Evolutionary conservation across 2,329 filamentous ascomycete genomes (phyloP).

Genomic region (Zymoseptoria brevis): DNA sequence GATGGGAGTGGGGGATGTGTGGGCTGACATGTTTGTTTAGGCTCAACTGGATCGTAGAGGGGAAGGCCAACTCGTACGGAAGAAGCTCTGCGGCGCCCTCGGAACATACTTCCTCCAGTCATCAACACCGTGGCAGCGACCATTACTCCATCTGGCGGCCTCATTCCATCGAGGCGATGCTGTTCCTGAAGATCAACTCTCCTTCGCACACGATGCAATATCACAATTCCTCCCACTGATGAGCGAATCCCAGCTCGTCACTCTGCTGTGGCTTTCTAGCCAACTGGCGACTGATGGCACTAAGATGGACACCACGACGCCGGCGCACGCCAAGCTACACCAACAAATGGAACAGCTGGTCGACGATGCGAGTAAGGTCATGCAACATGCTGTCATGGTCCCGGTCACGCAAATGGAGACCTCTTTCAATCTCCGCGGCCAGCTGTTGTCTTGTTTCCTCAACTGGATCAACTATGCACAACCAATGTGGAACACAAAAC

Average conservation of each 20-base stretch:
- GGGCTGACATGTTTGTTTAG: constrained; percentile 6
- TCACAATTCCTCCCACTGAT: constrained; percentile 41
- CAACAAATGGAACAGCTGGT: constrained; percentile 46
- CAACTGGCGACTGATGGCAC: constrained; percentile 58
- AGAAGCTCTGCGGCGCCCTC: constrained; percentile 70
- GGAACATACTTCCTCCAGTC: constrained; percentile 69
- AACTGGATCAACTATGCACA: constrained; percentile 70
- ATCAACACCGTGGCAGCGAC: constrained; percentile 57
- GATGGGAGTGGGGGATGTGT: neutral
- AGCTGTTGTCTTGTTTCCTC: constrained; percentile 29
- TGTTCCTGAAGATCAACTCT: constrained; percentile 15
- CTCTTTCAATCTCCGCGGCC: constrained; percentile 11
- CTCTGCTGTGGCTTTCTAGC: constrained; percentile 57
- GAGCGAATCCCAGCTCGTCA: constrained; percentile 45
- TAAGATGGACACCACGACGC: constrained; percentile 49
- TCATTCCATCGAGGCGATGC: constrained; percentile 22
- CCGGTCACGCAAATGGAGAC: neutral
- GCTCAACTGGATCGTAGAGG: constrained; percentile 41
- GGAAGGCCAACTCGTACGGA: constrained; percentile 54
- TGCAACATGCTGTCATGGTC: constrained; percentile 24
- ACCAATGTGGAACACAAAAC: constrained; percentile 50
- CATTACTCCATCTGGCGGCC: constrained; percentile 37
- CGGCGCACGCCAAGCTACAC: constrained; percentile 16
- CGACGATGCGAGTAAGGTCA: constrained; percentile 43
- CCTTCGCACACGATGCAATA: constrained; percentile 39